phyloP scores from a whole-genome alignment of 1,284 basidiomycete genomes.

The Ceratobasidium sp. region DNA sequence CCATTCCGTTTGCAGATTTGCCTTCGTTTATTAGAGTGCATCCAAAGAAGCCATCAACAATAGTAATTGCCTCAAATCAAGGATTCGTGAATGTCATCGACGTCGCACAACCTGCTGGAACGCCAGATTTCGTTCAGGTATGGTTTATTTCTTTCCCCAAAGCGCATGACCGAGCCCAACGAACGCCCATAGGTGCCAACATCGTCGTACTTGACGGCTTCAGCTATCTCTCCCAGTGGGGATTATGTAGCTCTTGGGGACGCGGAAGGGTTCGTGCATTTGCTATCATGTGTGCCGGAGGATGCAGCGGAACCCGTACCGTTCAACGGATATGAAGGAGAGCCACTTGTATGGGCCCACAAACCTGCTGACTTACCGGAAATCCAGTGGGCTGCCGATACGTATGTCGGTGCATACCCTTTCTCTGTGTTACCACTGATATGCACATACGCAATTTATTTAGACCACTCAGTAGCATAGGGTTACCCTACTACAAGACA shows the following conservation, averaged over 20 bases:
- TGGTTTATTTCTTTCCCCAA: constrained; percentile 30
- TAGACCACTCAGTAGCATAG: constrained; percentile 88
- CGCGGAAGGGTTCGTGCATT: constrained; percentile 82
- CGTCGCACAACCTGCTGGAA: constrained; percentile 69
- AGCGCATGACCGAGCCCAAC: background rate
- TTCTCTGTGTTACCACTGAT: background rate
- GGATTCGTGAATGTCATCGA: constrained; percentile 93
- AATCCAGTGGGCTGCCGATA: constrained; percentile 81
- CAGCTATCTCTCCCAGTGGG: constrained; percentile 84
- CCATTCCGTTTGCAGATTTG: constrained; percentile 86
- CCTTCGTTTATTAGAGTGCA: constrained; percentile 87
- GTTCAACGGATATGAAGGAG: constrained; percentile 88
- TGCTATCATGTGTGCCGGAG: constrained; percentile 77
- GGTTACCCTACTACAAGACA: constrained; percentile 85
- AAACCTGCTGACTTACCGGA: constrained; percentile 69
- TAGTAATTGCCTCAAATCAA: constrained; percentile 82
- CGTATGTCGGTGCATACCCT: constrained; percentile 57
- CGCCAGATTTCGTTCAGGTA: constrained; percentile 80
- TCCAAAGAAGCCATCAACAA: constrained; percentile 77
- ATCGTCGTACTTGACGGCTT: constrained; percentile 78
- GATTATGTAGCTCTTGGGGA: constrained; percentile 94
- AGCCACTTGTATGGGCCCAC: constrained; percentile 86
- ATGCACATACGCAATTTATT: constrained; percentile 29
- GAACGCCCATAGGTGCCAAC: constrained; percentile 52
- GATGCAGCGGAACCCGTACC: constrained; percentile 62